Percentiles rank a stretch among this genome's conserved stretches.
Conservation (phyloP, 2,329 filamentous ascomycete species). For the Calonectria hawksworthii region DNA sequence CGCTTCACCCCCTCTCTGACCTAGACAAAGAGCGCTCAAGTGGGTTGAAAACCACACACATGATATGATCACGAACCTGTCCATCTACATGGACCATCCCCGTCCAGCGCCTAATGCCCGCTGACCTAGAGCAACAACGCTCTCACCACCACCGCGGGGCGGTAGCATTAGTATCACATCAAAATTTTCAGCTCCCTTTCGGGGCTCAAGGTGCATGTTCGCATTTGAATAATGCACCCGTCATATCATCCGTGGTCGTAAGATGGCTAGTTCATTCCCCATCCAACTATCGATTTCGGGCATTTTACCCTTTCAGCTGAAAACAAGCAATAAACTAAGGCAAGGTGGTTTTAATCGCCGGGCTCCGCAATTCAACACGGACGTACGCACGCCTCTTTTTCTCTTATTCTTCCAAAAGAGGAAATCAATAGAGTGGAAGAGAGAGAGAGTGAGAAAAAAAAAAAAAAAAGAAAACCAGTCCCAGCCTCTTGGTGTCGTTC, state of each 20-base stretch:
- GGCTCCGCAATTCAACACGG: background rate
- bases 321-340: background rate
- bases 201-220: background rate
- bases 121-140: background rate
- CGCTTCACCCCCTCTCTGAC: background rate
- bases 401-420: background rate
- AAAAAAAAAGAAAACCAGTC: background rate
- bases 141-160: background rate
- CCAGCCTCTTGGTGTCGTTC: background rate
- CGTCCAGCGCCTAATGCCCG: background rate
- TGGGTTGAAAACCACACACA: background rate
- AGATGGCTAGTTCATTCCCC: background rate
- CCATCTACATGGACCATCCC: background rate
- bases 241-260: conserved; percentile 17
- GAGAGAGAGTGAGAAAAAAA: background rate
- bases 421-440: background rate
- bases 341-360: background rate
- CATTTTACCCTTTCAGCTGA: conserved; percentile 9
- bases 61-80: background rate
- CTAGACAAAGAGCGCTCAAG: background rate
- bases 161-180: background rate
- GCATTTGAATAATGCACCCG: background rate
- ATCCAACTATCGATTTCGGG: conserved; percentile 19
- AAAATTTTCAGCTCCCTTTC: background rate
- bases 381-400: background rate